Evolutionary conservation across 352 stramenopile genomes (phyloP), one percentile per base, ranked within the genome.

Genomic region (Pythium aphanidermatum): DNA sequence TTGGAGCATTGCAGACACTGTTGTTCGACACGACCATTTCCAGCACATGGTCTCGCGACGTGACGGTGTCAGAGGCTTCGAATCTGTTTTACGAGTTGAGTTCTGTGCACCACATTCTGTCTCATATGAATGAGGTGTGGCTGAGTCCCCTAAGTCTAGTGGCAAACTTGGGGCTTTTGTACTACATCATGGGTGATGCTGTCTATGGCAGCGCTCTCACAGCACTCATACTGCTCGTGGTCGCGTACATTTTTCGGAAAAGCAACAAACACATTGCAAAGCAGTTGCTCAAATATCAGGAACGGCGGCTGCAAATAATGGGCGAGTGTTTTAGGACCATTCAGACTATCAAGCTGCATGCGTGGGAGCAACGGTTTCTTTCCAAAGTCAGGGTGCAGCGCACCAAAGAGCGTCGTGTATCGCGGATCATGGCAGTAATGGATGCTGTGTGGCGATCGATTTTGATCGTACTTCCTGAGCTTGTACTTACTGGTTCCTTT

Each of bases 261-360:
- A 13, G 39, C n/a, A 36, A 35, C 27, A 55, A 43, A 14, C 24
- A 17, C 2, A 33, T 45, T n/a, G 47, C 32, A 0, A 40, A 37
- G 7, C 19, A 33, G 3, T 19, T 42, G 23, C 38, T 41, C 23
- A 42, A 41, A 30, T 25, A 19, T 20, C 24, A 44, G 37, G 47
- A 13, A 12, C 24, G 17, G 2, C 47, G 47, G 2, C 32, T 55
- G 13, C 47, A 44, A n/a, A 27, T 55, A 14, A 44, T 48, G 29
- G 37, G 27, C 47, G 47, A 55, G 30, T 55, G 37, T 20, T 45
- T 55, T 39, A 55, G 36, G 27, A 55, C 47, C 26, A 55, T 55
- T 0, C 38, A 48, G 38, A 55, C 20, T 19, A 55, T 55, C 26
- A 55, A 55, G 17, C 27, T 55, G 6, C 32, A 55, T 17, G 47